Percentiles rank a stretch among this genome's conserved stretches.
Conservation (phyloP, 768 basidiomycete genomes). For the Calocera viscosa region DNA sequence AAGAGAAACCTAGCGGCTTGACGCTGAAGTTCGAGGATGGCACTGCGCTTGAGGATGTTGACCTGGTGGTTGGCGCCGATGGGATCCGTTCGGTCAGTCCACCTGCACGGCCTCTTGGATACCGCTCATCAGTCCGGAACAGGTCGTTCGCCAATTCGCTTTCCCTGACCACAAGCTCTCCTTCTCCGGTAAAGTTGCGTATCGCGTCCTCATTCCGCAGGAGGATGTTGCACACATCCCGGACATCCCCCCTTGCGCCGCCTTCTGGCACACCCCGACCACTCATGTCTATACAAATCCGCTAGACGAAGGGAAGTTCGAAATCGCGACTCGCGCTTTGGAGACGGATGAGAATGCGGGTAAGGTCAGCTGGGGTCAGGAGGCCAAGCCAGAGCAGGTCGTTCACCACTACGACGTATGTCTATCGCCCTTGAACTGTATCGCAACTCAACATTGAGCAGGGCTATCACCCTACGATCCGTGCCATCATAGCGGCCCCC, state of each 20-base stretch:
- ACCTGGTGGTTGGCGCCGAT: conserved; percentile 1
- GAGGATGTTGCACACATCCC: not conserved
- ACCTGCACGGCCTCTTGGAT: not conserved
- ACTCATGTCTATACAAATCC: conserved; percentile 3
- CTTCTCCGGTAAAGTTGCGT: not conserved
- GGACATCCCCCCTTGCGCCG: not conserved
- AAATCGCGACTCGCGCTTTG: not conserved
- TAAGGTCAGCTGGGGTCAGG: conserved; percentile 5
- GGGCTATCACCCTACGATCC: not conserved
- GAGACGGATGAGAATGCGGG: not conserved
- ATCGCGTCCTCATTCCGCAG: not conserved
- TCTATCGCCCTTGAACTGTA: not conserved
- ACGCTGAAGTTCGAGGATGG: not conserved
- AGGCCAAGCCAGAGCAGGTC: not conserved
- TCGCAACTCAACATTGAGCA: not conserved
- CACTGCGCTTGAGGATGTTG: not conserved
- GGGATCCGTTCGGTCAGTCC: conserved; percentile 3
- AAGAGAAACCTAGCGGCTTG: not conserved
- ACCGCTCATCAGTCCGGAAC: not conserved
- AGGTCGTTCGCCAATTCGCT: not conserved
- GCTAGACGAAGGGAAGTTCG: not conserved
- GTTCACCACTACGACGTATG: not conserved
- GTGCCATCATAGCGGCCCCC: not conserved
- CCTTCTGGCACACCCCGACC: not conserved
- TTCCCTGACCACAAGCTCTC: not conserved